These are phyloP conservation scores for Sporothrix euskadiensis DNA, from an alignment of 2,329 filamentous ascomycete species.

Conservation along the genomic window DNA sequence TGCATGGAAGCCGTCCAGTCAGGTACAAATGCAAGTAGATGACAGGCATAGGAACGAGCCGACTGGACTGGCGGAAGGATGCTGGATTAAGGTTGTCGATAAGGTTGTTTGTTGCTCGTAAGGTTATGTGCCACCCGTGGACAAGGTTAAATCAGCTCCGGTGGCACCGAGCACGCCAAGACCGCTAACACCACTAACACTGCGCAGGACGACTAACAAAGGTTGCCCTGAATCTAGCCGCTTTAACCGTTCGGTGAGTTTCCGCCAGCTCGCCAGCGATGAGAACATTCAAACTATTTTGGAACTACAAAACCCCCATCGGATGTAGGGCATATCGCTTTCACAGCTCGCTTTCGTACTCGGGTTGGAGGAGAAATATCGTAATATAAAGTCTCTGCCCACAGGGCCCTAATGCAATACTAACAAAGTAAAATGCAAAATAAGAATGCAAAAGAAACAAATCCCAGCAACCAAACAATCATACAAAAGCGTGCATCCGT, in stretches of 20 bases:
- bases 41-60: not conserved
- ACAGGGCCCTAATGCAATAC: not conserved
- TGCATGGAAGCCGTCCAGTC: not conserved
- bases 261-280: not conserved
- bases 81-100: not conserved
- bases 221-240: not conserved
- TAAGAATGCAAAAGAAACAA: not conserved
- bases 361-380: not conserved
- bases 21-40: not conserved
- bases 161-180: not conserved
- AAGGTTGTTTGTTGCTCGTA: not conserved
- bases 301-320: not conserved
- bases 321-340: not conserved
- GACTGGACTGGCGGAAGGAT: too few relatives aligned
- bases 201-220: not conserved
- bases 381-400: not conserved
- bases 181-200: slow-evolving; percentile 1
- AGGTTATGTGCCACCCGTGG: not conserved
- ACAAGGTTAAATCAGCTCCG: not conserved
- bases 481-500: not conserved
- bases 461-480: not conserved
- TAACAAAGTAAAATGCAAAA: not conserved
- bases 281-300: not conserved
- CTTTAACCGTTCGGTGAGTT: not conserved
- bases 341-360: not conserved